These are phyloP conservation scores for Grosmannia serpens DNA, from an alignment of 2,329 filamentous ascomycete species.

Conservation along the genomic window DNA sequence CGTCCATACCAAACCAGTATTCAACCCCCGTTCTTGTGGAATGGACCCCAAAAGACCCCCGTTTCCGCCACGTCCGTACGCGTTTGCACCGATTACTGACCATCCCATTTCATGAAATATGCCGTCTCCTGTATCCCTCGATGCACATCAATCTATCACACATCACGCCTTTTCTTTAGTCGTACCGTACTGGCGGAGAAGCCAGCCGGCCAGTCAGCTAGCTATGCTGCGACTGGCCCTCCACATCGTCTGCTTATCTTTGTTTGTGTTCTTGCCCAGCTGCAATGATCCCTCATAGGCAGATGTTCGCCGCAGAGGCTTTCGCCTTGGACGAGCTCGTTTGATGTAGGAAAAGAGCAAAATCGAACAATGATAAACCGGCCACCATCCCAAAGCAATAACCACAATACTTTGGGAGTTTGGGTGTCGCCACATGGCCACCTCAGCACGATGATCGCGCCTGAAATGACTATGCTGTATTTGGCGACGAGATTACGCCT, in stretches of 20 bases:
- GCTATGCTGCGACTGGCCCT: not conserved
- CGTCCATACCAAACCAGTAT: not conserved
- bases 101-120: not conserved
- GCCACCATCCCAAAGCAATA: not conserved
- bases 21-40: not conserved
- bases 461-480: not conserved
- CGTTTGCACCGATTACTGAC: not conserved
- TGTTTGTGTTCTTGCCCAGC: not conserved
- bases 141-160: not conserved
- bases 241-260: not conserved
- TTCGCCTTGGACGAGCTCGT: not conserved
- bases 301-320: no score
- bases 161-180: not conserved
- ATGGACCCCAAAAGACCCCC: not conserved
- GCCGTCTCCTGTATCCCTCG: not conserved
- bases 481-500: slow-evolving; percentile 38
- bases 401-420: not conserved
- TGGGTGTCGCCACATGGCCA: not conserved
- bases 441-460: not conserved
- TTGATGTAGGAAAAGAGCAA: not conserved
- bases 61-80: not conserved
- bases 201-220: not conserved
- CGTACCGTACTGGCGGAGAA: not conserved
- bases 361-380: not conserved
- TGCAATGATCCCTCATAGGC: no score